Evolutionary conservation across 805 yeast species (phyloP).

Genomic region (Jamesozyma gamospora): DNA sequence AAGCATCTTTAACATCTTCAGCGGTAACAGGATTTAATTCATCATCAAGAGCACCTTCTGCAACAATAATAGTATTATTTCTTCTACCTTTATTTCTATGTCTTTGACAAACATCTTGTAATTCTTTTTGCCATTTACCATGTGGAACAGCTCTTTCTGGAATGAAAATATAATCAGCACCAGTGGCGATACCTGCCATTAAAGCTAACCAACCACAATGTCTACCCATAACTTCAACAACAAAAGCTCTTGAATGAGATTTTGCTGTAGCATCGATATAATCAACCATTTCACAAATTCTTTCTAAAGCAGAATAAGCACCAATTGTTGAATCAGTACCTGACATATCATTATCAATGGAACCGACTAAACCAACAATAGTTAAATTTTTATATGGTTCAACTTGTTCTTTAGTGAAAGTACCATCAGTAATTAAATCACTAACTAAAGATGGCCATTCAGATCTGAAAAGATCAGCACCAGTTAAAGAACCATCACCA

Average conservation of each 20-base stretch:
- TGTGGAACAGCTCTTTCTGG: conserved; percentile 87
- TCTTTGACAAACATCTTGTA: conserved; percentile 61
- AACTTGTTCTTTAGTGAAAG: conserved; percentile 48
- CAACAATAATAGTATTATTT: conserved; percentile 91
- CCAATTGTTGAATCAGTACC: conserved; percentile 95
- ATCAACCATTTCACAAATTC: conserved; percentile 90
- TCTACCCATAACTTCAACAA: conserved; percentile 97
- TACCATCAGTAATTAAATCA: conserved; percentile 52
- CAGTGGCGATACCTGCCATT: conserved; percentile 94
- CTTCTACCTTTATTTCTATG: conserved; percentile 85
- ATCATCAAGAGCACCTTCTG: conserved; percentile 91
- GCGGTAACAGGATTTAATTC: conserved; percentile 74
- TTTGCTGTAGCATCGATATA: conserved; percentile 96
- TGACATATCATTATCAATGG: conserved; percentile 97
- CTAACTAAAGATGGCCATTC: conserved; percentile 88
- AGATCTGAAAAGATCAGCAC: conserved; percentile 86
- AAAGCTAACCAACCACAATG: conserved; percentile 98
- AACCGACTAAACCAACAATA: conserved; percentile 91
- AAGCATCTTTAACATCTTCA: conserved; percentile 68
- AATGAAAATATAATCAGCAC: conserved; percentile 88
- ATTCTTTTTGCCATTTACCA: conserved; percentile 68
- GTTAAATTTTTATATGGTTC: conserved; percentile 61
- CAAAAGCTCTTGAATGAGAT: conserved; percentile 95
- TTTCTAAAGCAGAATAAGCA: conserved; percentile 83
- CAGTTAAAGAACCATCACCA: conserved; percentile 97